phyloP scores from a whole-genome alignment of 2,329 filamentous ascomycete species.

The Phaeosphaeriaceae sp. region DNA sequence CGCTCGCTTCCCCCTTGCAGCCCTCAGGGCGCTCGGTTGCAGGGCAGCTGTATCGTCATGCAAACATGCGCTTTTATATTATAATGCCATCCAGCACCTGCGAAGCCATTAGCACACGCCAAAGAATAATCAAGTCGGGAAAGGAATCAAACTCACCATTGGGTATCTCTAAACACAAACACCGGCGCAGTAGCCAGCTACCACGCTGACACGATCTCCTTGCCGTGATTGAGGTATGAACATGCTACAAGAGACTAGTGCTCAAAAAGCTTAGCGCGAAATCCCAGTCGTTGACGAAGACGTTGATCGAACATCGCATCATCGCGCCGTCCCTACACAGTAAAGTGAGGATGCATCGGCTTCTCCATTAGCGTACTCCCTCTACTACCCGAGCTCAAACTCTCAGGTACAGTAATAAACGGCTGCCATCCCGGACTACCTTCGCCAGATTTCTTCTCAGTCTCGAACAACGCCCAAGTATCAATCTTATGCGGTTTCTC shows the following conservation, averaged over 20 bases:
- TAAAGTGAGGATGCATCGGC: constrained; percentile 13
- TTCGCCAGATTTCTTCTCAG: constrained; percentile 15
- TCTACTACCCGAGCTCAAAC: constrained; percentile 31
- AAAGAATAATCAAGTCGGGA: no score
- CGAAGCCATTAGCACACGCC: background rate
- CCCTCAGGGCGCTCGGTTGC: no score
- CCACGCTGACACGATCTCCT: constrained; percentile 10
- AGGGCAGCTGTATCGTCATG: no score
- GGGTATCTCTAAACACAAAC: constrained; percentile 6
- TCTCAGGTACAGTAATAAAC: constrained; percentile 44
- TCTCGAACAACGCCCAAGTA: constrained; percentile 27
- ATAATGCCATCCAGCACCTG: constrained; percentile 1
- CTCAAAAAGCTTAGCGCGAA: no score
- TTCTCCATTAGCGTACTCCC: constrained; percentile 26
- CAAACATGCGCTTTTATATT: no score
- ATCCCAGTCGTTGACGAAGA: no score
- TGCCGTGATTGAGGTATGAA: background rate
- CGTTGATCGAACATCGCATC: no score
- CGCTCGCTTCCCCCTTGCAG: no score
- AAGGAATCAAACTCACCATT: constrained; percentile 5
- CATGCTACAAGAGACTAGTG: background rate
- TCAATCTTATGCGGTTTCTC: constrained; percentile 27
- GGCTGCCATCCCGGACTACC: constrained; percentile 34
- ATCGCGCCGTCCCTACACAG: no score
- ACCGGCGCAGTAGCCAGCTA: constrained; percentile 32